Evolutionary conservation across 495 filamentous ascomycete species (phyloP), one percentile per base, ranked within the genome.

Genomic region (Arthonia radiata): DNA sequence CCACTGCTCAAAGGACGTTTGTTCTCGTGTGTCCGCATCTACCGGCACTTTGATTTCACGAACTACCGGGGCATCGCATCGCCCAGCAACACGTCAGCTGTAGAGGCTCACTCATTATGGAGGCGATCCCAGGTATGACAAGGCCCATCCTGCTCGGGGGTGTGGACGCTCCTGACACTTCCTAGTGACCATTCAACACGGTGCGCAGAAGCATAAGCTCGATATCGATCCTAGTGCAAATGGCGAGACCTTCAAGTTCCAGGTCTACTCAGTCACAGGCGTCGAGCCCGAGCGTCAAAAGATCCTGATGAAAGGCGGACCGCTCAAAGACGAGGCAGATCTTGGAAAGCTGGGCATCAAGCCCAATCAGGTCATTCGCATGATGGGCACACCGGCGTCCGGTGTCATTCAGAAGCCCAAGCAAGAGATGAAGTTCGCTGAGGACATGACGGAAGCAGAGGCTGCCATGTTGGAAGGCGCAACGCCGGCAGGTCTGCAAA

Each of bases 391-490:
- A 2, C 76, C 86, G 60, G 52, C 5, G 51, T 50, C 13, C 49
- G 41, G 16, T 26, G 48, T 42, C 9, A 53, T 91, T 25, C 61
- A 62, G 31, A 60, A 67, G 14, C 89, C 89, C 5, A 79, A 72
- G 37, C 76, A 92, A 46, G 58, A 59, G 33, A 59, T 80, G 41
- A 80, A 71, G 48, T 97, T 97, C 38, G 44, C 90, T 36, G 86
- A 97, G 46, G 86, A 97, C 44, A 92, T 97, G 86, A 90, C 81
- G 3, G 86, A 86, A 41, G 82, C 82, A 13, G 82, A 97, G 44
- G 65, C 67, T 16, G 89, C 86, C 13, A 69, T 64, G 41, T 59
- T 67, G 35, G 71, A 67, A 25, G 82, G 78, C 23, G 86, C 83
- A 23, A 79, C 56, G 25, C 86, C 86, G 8, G 77, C 86, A 31